A percentile compares a stretch with the other conserved stretches of the same genome.
Evolutionary conservation across 2,329 filamentous ascomycete genomes (phyloP).

Genomic region (Cytospora paraplurivora): DNA sequence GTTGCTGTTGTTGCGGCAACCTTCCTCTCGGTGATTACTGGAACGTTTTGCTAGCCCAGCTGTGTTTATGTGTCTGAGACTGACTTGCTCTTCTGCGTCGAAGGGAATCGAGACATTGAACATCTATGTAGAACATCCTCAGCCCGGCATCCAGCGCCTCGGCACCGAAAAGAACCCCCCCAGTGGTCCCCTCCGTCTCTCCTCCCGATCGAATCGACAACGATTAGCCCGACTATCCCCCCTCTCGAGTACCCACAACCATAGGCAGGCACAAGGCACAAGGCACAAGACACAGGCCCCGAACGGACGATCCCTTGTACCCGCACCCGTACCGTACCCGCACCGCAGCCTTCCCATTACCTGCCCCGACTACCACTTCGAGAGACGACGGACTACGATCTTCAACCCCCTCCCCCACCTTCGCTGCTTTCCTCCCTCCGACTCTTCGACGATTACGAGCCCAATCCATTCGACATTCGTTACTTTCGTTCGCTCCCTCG

Average conservation of each 20-base stretch:
- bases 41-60: no score
- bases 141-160: conserved; percentile 9
- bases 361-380: not conserved
- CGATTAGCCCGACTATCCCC: not conserved
- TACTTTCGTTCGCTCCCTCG: not conserved
- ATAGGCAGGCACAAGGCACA: not conserved
- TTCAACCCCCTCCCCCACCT: no score
- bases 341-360: not conserved
- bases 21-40: no score
- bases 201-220: conserved; percentile 1
- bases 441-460: not conserved
- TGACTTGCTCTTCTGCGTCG: no score
- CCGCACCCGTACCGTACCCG: not conserved
- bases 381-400: no score
- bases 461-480: not conserved
- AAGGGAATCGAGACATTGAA: no score
- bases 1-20: no score
- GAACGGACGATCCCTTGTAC: conserved; percentile 2
- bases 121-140: not conserved
- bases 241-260: not conserved
- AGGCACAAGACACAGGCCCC: not conserved
- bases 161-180: not conserved
- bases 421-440: not conserved
- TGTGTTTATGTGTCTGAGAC: no score
- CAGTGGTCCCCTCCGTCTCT: not conserved